Base-by-base conservation (phyloP, 2,329 filamentous ascomycete genomes). In the Arachnomyces sp. region DNA sequence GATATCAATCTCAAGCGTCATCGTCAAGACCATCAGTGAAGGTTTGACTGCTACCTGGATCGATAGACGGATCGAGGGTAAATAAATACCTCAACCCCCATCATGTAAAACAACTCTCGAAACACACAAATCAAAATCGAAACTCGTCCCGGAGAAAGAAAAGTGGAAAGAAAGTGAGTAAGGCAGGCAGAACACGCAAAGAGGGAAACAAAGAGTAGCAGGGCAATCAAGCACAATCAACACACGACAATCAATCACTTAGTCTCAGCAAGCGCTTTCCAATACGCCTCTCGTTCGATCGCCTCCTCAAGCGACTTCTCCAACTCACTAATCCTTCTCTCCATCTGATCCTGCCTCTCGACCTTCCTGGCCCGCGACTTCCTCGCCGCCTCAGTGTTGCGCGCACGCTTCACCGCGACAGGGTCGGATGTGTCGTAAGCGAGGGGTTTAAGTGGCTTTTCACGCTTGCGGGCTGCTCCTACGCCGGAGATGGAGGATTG, bases 351-450 rank as follows among this genome's bases (percentile, higher is more conserved):
- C 45, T 90, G 72, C 51, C 81, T 77, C 59, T 82, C 74, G 42
- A 85, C 79, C 70, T 94, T 94, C 50, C 87, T 82, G 56, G 87
- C 82, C 38, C 90, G 82, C 44, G 88, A 94, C 68, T 94, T 94
- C 50, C 90, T 87, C 54, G 90, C 90, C 13, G 90, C 90, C 61
- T 93, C 76, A 7, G 88, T 94, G 63, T 95, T 96, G 51, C 88
- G 83, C 37, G 88, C 89, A 61, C 90, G 84, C 79, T 95, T 95
- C 73, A 89, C 77, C 14, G 86, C 87, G n/a, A 83, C 61, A 7
- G 75, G 76, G 55, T 95, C 89, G 31, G 53, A 67, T 1, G 80
- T 76, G 51, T 95, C 85, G 29, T 88, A 76, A 45, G 82, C 68
- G 59, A 94, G 89, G 5, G 82, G 81, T 47, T 84, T 81, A 40